Base-by-base conservation (phyloP, 2,329 filamentous ascomycete species). In the Fusarium illudens region DNA sequence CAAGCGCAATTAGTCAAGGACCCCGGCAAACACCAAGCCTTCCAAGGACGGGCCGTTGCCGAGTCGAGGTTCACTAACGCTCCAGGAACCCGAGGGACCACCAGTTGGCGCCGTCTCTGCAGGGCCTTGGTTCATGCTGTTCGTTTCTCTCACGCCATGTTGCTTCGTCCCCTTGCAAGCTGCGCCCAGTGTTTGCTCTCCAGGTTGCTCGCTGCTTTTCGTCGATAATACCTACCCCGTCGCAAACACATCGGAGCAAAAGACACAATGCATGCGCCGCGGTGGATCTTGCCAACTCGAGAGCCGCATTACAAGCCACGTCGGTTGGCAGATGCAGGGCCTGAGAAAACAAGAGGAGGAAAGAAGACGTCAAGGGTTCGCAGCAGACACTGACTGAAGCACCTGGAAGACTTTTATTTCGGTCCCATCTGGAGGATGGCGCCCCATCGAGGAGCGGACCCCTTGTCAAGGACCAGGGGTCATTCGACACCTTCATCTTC, bases 261-360 rank as follows among this genome's bases (percentile, higher is more conserved):
- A 34, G 52, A 50, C 57, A 37, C 19, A 36, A 56, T 63, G 65
- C 65, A 69, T 71, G 71, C 61, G 54, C 55, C 48, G 29, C 36
- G 51, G 65, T 73, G 70, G 70, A 32, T 57, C 52, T 44, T 46
- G 48, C 51, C 48, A 65, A 32, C 49, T 37, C 42, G 58, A 73
- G 64, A 73, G 71, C 70, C 70, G 68, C 66, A 67, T 70, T 59
- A 60, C 20, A 29, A 65, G 71, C 71, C 71, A 73, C 71, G 67
- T 73, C 71, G 68, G 62, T 65, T 62, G 67, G 67, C 68, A 72
- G 60, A 71, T 70, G 71, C 71, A 72, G 69, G 71, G 51, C 50
- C 51, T 58, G 60, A 58, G 68, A 58, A 57, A 73, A 65, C 64
- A 64, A 70, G 58, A 53, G 36, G 63, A 68, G 67, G 60, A 64